Base-by-base conservation (phyloP, 2,329 filamentous ascomycete species). In the Ceratocystis alfenasii region DNA sequence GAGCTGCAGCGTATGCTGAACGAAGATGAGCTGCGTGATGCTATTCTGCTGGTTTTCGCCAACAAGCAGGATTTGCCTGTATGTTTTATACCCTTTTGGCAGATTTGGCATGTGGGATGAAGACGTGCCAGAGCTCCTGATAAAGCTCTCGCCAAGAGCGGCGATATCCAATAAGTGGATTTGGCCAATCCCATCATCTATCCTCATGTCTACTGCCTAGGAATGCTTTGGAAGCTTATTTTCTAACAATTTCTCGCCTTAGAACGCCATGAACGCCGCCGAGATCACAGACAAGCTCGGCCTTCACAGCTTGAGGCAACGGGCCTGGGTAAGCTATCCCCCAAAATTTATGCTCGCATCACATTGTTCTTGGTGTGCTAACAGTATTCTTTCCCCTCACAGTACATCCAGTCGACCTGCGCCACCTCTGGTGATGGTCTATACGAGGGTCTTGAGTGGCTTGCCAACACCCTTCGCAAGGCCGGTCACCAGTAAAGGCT, bases 251-350 rank as follows among this genome's bases (percentile, higher is more conserved):
- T 12, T 59, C 7, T 36, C 28, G 7, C 59, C 45, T 60, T 74
- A 96, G 92, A 97, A 97, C 77, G 94, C 94, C 79, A 97, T 97
- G 94, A 96, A 95, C 81, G 93, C 94, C 75, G 93, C 94, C 76
- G 94, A 99, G 83, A 97, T 99, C 79, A 99, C 94, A 79, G 93
- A 99, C 83, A 96, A 97, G 87, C 90, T 99, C 79, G 94, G 94
- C 76, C 91, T 99, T 75, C 93, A 97, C 87, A 95, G 90, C 82
- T 84, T 99, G 85, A 90, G 91, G 85, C 90, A 96, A 83, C 92
- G 94, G 78, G 89, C 90, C 75, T 99, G 94, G 94, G 94, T 99
- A 92, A 78, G 91, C 81, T 70, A 41, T 12, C 15, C 15, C 45
- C n/a, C 1, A 5, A 44, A 10, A 10, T 36, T 7, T 57, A 68